These are phyloP conservation scores for Pestalotiopsis sp. DNA, from an alignment of 2,329 filamentous ascomycete species.

Conservation along the genomic window DNA sequence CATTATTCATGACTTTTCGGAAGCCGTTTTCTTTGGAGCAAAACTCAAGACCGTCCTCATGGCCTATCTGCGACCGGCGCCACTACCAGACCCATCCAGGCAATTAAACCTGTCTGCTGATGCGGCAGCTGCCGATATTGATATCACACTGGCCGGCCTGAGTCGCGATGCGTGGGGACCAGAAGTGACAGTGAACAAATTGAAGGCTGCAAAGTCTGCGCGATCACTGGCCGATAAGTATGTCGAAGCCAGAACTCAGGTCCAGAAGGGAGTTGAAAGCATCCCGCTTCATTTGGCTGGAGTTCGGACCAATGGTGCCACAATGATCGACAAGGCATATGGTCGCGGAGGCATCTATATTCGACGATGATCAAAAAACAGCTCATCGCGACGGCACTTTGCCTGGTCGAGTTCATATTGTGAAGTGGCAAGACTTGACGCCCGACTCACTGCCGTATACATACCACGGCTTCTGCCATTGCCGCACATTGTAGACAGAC, in stretches of 20 bases:
- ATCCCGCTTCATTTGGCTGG: conserved; percentile 61
- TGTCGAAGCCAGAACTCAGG: conserved; percentile 45
- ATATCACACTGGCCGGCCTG: conserved; percentile 45
- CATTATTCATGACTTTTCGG: conserved; percentile 52
- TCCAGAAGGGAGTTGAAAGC: conserved; percentile 56
- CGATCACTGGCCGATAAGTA: conserved; percentile 45
- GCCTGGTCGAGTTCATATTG: neutral
- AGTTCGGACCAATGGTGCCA: conserved; percentile 50
- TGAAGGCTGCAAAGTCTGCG: conserved; percentile 39
- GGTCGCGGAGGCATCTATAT: conserved; percentile 53
- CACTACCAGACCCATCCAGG: conserved; percentile 12
- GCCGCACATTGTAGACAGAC: too few relatives aligned
- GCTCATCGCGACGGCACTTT: neutral
- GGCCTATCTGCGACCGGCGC: conserved; percentile 54
- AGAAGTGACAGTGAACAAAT: conserved; percentile 36
- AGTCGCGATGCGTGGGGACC: conserved; percentile 46
- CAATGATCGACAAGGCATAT: conserved; percentile 47
- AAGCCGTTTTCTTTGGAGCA: conserved; percentile 38
- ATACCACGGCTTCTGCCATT: too few relatives aligned
- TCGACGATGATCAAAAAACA: conserved; percentile 25
- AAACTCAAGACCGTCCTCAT: conserved; percentile 57
- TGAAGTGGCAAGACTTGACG: neutral
- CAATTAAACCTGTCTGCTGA: conserved; percentile 16
- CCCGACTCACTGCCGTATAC: too few relatives aligned
- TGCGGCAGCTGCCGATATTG: conserved; percentile 38